Evolutionary conservation across 163 green algal genomes (phyloP), one percentile per base, ranked within the genome.

Genomic region (Volvox carteri): DNA sequence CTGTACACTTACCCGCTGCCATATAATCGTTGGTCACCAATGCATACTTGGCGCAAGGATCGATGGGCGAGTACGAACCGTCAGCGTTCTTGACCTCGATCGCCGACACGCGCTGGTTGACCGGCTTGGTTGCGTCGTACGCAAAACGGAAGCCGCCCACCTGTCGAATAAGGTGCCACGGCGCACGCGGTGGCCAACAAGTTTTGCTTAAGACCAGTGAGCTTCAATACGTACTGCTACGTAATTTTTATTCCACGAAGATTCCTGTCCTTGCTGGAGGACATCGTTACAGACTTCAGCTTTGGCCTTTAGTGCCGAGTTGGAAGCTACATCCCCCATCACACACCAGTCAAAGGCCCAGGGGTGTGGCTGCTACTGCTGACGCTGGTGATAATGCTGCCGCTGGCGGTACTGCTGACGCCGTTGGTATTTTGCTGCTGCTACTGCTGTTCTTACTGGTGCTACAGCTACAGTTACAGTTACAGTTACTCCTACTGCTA

Each of bases 1-100:
- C n/a, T n/a, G n/a, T n/a, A n/a, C n/a, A 65, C 73, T 21, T 62
- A 85, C 77, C 77, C 4, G 9, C 16, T 1, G 78, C 56, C 23
- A 86, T 0, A 28, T 76, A 86, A 39, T 86, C 58, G 23, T 76
- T 76, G 41, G 78, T 86, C 7, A 86, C 39, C 16, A 86, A 18
- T 4, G 41, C 9, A 56, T 86, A 86, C 6, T n/a, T 25, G 37
- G 56, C 39, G 54, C 78, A 86, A 5, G 58, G 56, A 9, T 75
- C 54, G 52, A 86, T 52, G 12, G 78, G 56, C 25, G 21, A 5
- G 37, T n/a, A 76, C 8, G 7, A 42, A 37, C n/a, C 73, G 25
- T 81, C n/a, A 28, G 54, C 4, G 37, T 25, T 18, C 7, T 18
- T 1, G 0, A 76, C 28, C 37, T 86, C 56, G 2, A 76, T 28